Base-by-base conservation (phyloP, 257 asterid species). In the Salvia miltiorrhiza region DNA sequence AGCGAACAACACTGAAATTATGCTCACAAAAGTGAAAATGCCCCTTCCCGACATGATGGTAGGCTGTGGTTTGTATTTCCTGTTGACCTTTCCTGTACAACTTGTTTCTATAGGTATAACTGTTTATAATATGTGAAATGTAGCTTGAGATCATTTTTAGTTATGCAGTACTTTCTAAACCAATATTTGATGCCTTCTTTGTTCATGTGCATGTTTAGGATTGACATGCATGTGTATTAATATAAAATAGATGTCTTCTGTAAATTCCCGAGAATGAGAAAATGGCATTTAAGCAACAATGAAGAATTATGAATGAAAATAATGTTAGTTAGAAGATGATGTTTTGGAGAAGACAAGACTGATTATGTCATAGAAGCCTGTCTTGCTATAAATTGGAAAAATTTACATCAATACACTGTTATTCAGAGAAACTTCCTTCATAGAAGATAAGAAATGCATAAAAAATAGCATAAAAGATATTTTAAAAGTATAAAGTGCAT, bases 21-120 rank as follows among this genome's bases (percentile, higher is more conserved):
- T 95, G 99, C 97, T 95, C 66, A 92, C 99, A 33, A 95, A 95
- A 78, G 99, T 95, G 77, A 95, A 94, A 82, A 95, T 95, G 97
- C 99, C 99, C 70, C 98, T 95, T 79, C 97, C 99, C 49, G 98
- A 95, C 82, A 91, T 95, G 97, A 81, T 92, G 99, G 99, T 94
- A 80, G 83, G 90, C 77, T 55, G 49, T 50, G 63, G 20, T 63
- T 57, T 63, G 48, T 72, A 26, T 54, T 68, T 73, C 58, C 40
- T 53, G 60, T 64, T 43, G 33, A 55, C 41, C 35, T 58, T 44
- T 67, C 56, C 37, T 44, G 23, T 33, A 53, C 54, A 13, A 54
- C 53, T 48, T 66, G 44, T 43, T 44, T 50, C 48, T 21, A 24
- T 60, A 60, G 23, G 35, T 54, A 16, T 55, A 14, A 21, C 16